Evolutionary conservation across 306 rosid genomes (phyloP).

Genomic region (Acacia melanoxylon): DNA sequence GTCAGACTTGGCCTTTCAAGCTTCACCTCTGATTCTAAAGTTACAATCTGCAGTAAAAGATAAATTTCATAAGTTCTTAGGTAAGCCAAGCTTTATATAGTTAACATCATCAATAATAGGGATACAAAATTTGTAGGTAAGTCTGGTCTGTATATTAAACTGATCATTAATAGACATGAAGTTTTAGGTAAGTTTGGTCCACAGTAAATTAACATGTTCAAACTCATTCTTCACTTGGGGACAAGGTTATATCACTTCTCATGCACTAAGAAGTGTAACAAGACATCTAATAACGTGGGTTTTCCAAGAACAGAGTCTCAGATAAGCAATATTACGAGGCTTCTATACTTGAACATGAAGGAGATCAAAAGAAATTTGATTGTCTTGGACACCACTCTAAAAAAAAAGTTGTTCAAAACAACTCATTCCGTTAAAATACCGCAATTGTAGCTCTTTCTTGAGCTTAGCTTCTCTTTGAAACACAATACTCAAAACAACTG

Average conservation of each 20-base stretch:
- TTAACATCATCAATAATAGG: background rate
- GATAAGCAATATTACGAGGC: slow-evolving; percentile 1
- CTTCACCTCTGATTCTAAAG: slow-evolving; percentile 2
- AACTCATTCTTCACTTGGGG: background rate
- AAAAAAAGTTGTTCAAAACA: slow-evolving; percentile 52
- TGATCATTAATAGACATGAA: background rate
- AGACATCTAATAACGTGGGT: slow-evolving; percentile 1
- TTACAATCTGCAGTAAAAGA: background rate
- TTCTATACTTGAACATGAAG: slow-evolving; percentile 51
- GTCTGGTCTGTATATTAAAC: background rate
- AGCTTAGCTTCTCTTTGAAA: slow-evolving; percentile 33
- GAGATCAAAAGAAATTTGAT: slow-evolving; percentile 41
- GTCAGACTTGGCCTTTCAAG: background rate
- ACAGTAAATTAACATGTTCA: background rate
- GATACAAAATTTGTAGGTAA: background rate
- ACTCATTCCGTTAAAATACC: slow-evolving; percentile 34
- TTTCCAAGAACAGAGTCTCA: background rate
- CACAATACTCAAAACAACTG: slow-evolving; percentile 32
- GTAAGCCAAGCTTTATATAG: background rate
- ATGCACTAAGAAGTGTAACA: slow-evolving; percentile 13
- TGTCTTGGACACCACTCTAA: slow-evolving; percentile 73
- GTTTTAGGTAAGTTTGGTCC: background rate
- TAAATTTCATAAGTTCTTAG: background rate
- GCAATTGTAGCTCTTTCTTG: background rate
- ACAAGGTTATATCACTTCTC: background rate